Evolutionary conservation across 208 protist species (phyloP).

Genomic region (Entamoeba dispar): DNA sequence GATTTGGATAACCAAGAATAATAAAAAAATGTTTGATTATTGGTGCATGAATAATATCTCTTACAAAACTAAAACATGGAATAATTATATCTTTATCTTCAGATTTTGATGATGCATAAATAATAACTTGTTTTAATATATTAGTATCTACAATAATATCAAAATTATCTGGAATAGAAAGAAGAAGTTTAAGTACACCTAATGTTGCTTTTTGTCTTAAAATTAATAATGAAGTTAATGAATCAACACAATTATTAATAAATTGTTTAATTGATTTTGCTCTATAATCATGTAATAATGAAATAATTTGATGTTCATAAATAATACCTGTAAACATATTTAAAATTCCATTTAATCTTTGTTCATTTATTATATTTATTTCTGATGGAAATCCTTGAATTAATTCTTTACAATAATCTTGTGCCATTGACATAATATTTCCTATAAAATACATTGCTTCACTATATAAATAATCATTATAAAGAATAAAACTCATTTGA

Average conservation of each 20-base stretch:
- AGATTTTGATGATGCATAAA: background rate
- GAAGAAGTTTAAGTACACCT: background rate
- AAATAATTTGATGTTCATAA: background rate
- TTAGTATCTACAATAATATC: background rate
- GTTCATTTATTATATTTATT: background rate
- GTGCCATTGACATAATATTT: background rate
- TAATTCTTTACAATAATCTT: background rate
- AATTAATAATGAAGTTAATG: background rate
- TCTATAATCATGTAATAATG: background rate
- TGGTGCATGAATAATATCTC: background rate
- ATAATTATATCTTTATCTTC: background rate
- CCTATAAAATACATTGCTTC: background rate
- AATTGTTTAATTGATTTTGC: background rate
- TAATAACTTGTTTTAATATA: background rate
- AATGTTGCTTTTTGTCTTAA: background rate
- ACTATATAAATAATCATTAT: background rate
- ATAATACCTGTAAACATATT: background rate
- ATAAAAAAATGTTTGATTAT: background rate
- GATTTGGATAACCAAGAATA: background rate
- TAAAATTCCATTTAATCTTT: background rate
- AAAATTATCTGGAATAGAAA: background rate
- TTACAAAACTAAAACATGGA: background rate
- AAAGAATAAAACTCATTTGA: background rate
- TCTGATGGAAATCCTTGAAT: background rate
- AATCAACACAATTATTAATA: background rate